Evolutionary conservation across 2,329 filamentous ascomycete genomes (phyloP).

Genomic region (Trichophyton rubrum): DNA sequence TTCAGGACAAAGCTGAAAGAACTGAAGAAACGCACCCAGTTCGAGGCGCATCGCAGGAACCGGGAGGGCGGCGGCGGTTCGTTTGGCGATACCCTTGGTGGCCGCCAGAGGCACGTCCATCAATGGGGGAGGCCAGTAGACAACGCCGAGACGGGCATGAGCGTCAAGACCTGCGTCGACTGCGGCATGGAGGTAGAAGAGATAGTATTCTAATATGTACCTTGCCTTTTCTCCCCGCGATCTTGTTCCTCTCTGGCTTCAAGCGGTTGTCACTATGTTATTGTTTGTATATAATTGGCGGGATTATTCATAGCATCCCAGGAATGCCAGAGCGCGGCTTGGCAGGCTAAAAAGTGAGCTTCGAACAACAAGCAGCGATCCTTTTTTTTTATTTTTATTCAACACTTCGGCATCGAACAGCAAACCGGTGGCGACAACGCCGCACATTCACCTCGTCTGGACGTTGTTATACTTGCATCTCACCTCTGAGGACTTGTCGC

Average conservation of each 20-base stretch:
- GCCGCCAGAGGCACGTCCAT: constrained; percentile 66
- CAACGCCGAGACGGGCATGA: constrained; percentile 43
- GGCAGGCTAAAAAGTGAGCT: constrained; percentile 3
- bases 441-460: background rate
- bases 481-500: background rate
- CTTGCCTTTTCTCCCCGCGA: background rate
- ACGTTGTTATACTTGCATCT: background rate
- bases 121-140: constrained; percentile 58
- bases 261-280: too few species aligned
- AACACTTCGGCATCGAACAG: background rate
- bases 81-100: constrained; percentile 67
- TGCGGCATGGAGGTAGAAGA: constrained; percentile 59
- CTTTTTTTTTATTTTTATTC: background rate
- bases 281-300: too few species aligned
- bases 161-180: constrained; percentile 59
- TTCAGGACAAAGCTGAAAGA: constrained; percentile 83
- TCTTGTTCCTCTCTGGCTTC: background rate
- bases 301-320: background rate
- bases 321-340: constrained; percentile 4
- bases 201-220: constrained; percentile 38
- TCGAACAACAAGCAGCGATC: constrained; percentile 6
- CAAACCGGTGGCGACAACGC: background rate
- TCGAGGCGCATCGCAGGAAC: constrained; percentile 73
- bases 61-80: constrained; percentile 41
- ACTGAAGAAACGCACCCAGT: constrained; percentile 82